phyloP scores from a whole-genome alignment of 2,329 filamentous ascomycete species.

The Fusarium hostae region DNA sequence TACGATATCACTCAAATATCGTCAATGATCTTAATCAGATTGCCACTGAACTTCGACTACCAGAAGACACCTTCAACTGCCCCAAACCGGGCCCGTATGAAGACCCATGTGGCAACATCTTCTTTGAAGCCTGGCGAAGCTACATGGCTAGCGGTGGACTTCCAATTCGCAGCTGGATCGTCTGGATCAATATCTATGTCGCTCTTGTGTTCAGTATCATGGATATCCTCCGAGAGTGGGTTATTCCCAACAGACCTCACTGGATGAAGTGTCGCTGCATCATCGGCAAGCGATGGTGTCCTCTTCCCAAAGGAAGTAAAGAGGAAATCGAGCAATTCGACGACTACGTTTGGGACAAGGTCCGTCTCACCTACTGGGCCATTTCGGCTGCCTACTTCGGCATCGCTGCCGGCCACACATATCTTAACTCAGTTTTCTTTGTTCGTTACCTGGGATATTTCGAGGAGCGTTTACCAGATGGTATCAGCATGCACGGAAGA shows the following conservation, averaged over 20 bases:
- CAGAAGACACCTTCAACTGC: conserved; percentile 38
- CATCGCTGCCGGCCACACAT: conserved; percentile 31
- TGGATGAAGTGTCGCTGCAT: conserved; percentile 44
- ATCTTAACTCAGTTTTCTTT: conserved; percentile 32
- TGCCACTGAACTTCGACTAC: conserved; percentile 36
- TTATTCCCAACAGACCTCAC: conserved; percentile 42
- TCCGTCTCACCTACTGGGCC: conserved; percentile 42
- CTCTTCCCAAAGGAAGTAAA: conserved; percentile 39
- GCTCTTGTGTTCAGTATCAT: conserved; percentile 25
- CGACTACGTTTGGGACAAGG: conserved; percentile 42
- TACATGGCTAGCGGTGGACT: conserved; percentile 26
- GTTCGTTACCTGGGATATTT: conserved; percentile 32
- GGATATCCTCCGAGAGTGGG: conserved; percentile 38
- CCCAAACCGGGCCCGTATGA: conserved; percentile 30
- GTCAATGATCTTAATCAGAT: conserved; percentile 37
- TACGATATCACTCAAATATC: conserved; percentile 31
- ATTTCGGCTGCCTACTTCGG: conserved; percentile 34
- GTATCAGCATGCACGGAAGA: conserved; percentile 38
- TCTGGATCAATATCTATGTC: conserved; percentile 27
- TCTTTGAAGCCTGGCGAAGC: conserved; percentile 45
- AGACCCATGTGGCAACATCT: conserved; percentile 39
- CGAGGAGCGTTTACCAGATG: conserved; percentile 39
- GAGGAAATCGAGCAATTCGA: conserved; percentile 44
- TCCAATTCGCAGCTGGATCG: conserved; percentile 26
- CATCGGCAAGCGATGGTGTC: conserved; percentile 43